These are phyloP conservation scores for Cladophialophora chaetospira DNA, from an alignment of 2,329 filamentous ascomycete genomes.

Conservation along the genomic window DNA sequence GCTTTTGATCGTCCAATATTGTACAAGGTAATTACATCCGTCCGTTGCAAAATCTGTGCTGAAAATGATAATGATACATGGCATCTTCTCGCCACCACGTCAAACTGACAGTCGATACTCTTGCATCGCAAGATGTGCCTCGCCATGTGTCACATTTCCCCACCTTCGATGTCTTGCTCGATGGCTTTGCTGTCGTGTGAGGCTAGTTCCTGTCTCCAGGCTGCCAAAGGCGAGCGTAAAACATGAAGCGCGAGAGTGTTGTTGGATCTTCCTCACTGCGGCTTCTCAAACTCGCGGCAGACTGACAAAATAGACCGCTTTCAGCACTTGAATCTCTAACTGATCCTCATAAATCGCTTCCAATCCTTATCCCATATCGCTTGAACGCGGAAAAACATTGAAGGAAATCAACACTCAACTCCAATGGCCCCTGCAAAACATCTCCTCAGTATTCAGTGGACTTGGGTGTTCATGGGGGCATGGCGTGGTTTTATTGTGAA, in stretches of 20 bases:
- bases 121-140: not conserved
- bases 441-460: too few species aligned
- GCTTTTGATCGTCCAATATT: not conserved
- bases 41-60: not conserved
- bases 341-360: not conserved
- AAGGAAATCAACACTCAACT: not conserved
- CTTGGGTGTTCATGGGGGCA: too few species aligned
- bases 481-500: too few species aligned
- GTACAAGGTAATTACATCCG: not conserved
- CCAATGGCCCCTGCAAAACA: not conserved
- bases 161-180: not conserved
- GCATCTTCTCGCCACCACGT: not conserved
- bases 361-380: conserved; percentile 14
- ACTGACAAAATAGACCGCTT: too few species aligned
- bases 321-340: not conserved
- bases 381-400: conserved; percentile 13
- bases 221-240: too few species aligned
- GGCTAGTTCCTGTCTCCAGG: too few species aligned
- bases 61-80: conserved; percentile 5
- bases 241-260: too few species aligned
- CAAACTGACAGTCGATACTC: not conserved
- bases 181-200: not conserved
- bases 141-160: not conserved
- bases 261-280: not conserved
- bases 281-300: not conserved